A percentile compares a stretch with the other conserved stretches of the same genome.
These are phyloP conservation scores for Paramecium pentaurelia DNA, from an alignment of 73 alveolate species.

Conservation along the genomic window DNA sequence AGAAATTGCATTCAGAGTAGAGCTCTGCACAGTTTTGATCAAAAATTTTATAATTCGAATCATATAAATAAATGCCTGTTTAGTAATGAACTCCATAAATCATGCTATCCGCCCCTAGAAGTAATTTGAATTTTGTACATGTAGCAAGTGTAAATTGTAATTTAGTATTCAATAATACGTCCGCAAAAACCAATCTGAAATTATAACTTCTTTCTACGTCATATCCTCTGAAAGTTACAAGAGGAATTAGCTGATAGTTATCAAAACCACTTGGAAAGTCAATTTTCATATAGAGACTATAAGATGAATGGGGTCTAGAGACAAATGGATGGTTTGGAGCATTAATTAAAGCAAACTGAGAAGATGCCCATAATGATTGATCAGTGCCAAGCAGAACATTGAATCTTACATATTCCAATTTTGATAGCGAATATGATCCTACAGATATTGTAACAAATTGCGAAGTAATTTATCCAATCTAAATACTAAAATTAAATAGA, in stretches of 20 bases:
- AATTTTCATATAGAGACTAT: neutral
- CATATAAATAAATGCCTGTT: neutral
- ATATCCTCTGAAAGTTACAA: neutral
- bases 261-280: neutral
- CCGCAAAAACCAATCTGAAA: neutral
- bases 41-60: neutral
- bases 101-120: neutral
- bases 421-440: neutral
- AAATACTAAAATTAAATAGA: neutral
- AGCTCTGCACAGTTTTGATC: slow-evolving; percentile 21
- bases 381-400: neutral
- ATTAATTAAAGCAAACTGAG: neutral
- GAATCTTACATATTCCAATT: neutral
- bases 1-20: slow-evolving; percentile 2
- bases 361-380: neutral
- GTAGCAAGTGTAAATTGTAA: neutral
- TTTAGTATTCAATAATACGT: neutral
- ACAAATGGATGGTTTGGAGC: neutral
- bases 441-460: neutral
- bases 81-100: neutral
- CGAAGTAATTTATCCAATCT: neutral
- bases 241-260: neutral
- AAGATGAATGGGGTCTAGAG: neutral
- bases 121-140: neutral
- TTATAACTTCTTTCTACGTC: neutral